A percentile compares a stretch with the other conserved stretches of the same genome.
Conservation (phyloP, 2,329 filamentous ascomycete species). For the Arthroderma uncinatum region DNA sequence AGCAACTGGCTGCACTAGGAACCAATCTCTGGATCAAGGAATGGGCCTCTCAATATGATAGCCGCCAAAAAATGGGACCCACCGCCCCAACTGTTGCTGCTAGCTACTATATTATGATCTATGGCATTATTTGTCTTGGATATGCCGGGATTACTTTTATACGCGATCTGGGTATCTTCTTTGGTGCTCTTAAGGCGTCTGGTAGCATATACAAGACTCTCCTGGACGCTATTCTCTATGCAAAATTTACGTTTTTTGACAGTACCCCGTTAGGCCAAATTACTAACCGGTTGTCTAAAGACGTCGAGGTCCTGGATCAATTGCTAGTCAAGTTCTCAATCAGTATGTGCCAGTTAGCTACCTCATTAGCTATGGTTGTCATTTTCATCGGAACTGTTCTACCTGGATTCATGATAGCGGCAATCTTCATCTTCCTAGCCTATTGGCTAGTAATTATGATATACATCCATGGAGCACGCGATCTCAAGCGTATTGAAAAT, state of each 20-base stretch:
- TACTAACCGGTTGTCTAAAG: slow-evolving; percentile 84
- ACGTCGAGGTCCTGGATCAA: slow-evolving; percentile 74
- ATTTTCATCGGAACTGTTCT: neutral
- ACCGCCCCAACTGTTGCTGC: neutral
- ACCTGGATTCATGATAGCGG: neutral
- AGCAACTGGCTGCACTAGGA: neutral
- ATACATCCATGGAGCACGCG: neutral
- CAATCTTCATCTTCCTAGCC: neutral
- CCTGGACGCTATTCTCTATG: slow-evolving; percentile 61
- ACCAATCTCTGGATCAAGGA: neutral
- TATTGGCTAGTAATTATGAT: neutral
- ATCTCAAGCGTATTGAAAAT: neutral
- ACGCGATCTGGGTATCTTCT: slow-evolving; percentile 56
- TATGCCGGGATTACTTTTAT: slow-evolving; percentile 47
- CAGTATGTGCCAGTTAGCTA: neutral
- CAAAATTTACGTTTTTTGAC: slow-evolving; percentile 84
- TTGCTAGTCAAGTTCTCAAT: neutral
- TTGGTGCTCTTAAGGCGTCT: slow-evolving; percentile 68
- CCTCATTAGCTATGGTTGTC: neutral
- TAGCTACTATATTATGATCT: slow-evolving; percentile 4
- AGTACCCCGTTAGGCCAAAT: slow-evolving; percentile 76
- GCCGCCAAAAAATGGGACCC: slow-evolving; percentile 45
- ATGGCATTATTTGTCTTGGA: slow-evolving; percentile 56
- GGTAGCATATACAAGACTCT: slow-evolving; percentile 63
- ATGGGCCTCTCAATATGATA: neutral